Evolutionary conservation across 805 yeast genomes (phyloP), one percentile per base, ranked within the genome.

Genomic region (Myxozyma mucilagina): DNA sequence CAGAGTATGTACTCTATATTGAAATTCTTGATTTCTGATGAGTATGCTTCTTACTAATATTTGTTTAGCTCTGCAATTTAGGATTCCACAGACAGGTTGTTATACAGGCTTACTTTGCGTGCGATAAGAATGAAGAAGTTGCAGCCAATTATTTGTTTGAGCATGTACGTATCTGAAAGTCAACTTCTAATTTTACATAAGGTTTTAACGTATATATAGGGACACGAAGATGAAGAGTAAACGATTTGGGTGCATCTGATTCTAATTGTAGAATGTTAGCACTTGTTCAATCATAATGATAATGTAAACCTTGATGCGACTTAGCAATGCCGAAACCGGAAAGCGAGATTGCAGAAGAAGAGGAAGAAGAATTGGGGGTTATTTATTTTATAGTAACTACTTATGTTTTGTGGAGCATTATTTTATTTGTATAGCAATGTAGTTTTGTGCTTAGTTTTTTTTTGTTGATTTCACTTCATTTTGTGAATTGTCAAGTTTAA

Each of bases 41-140:
- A 9, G 53, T 31, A 36, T 20, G 11, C 3, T 7, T 43, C 14
- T 44, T 10, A 47, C 39, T 18, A 47, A 11, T 14, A 16, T 29
- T 41, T 0, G 16, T 35, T 10, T 24, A 62, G 64, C 81, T 94
- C 67, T 87, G 96, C 74, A 97, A 89, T 75, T 80, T 94, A 67
- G 99, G 99, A 0, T 94, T 94, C 70, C 97, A 90, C 67, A 83
- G 97, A 68, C 82, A 86, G 68, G 78, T 87, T 59, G 99, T 89
- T 48, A 84, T 91, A 63, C 97, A 92, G 78, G 96, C 96, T 35
- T 94, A 90, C 78, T 86, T 94, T 81, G 98, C 98, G 45, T 94
- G 99, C 76, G 99, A 94, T 71, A 93, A 91, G 78, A 90, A 94
- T 76, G 99, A 94, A 78, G 97, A 93, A 78, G 83, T 90, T 70